Conservation (phyloP, 225 moss, liverwort and hornwort species). For the Anthoceros angustus region DNA sequence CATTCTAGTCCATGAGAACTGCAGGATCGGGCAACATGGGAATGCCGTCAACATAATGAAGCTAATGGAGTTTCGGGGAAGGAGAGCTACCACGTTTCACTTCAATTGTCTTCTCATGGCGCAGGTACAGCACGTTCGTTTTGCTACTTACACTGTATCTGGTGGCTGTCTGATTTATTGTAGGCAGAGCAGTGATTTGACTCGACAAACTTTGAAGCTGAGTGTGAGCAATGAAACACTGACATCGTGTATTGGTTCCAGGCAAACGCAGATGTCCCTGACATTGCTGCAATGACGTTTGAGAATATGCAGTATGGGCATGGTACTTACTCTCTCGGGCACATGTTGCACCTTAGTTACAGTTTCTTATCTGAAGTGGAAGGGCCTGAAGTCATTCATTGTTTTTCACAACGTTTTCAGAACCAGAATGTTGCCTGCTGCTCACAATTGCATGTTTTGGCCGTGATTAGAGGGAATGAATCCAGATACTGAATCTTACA, state of each 20-base stretch:
- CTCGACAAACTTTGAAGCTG: background rate
- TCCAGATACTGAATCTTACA: slow-evolving; percentile 91
- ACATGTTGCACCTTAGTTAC: no score
- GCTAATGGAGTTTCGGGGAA: slow-evolving; percentile 77
- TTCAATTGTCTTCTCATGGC: slow-evolving; percentile 88
- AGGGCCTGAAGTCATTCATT: background rate
- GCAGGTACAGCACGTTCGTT: slow-evolving; percentile 34
- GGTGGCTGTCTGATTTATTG: no score
- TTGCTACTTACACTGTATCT: no score
- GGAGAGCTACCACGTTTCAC: slow-evolving; percentile 65
- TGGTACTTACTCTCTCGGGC: slow-evolving; percentile 33
- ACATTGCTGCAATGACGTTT: slow-evolving; percentile 77
- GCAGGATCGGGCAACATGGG: slow-evolving; percentile 59
- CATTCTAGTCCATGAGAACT: slow-evolving; percentile 56
- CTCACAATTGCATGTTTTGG: background rate
- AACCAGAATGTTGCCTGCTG: background rate
- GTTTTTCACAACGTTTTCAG: background rate
- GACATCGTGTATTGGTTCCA: slow-evolving; percentile 21
- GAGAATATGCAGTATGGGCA: slow-evolving; percentile 87
- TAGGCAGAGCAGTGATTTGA: no score
- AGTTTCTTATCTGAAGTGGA: no score
- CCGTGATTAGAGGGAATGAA: slow-evolving; percentile 50
- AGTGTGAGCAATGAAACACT: slow-evolving; percentile 10
- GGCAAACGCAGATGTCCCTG: slow-evolving; percentile 85
- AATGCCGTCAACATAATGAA: slow-evolving; percentile 63